These are phyloP conservation scores for Dunaliella sp. DNA, from an alignment of 139 green algal species.

Conservation along the genomic window DNA sequence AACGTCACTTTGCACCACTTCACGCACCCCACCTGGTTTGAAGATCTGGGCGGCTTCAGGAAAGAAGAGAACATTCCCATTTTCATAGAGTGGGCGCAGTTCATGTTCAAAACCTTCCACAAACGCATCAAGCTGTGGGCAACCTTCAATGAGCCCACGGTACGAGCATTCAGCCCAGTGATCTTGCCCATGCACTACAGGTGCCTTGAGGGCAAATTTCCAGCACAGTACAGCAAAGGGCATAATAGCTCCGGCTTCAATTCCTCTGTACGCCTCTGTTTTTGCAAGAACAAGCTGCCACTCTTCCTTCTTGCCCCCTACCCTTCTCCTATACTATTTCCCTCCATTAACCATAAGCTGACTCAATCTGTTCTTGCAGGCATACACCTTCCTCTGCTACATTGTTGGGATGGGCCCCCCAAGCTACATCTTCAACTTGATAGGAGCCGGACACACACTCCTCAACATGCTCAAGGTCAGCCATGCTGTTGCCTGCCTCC, in stretches of 20 bases:
- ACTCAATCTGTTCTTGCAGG: too few relatives aligned
- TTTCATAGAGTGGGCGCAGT: constrained; percentile 26
- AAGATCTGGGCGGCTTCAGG: constrained; percentile 32
- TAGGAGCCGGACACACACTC: constrained; percentile 25
- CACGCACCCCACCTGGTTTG: constrained; percentile 50
- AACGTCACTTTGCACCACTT: constrained; percentile 58
- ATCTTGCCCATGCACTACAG: background rate
- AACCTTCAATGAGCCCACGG: constrained; percentile 54
- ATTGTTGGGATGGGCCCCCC: constrained; percentile 73
- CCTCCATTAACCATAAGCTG: too few relatives aligned
- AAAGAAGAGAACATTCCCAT: constrained; percentile 29
- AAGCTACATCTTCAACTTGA: constrained; percentile 46
- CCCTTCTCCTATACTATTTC: too few relatives aligned
- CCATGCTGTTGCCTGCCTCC: background rate
- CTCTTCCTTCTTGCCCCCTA: background rate
- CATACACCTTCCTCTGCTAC: constrained; percentile 59
- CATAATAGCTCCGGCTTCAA: background rate
- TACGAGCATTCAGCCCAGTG: background rate
- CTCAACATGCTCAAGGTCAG: constrained; percentile 39
- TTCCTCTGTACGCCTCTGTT: background rate
- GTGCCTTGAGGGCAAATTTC: background rate
- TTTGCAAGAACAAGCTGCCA: background rate
- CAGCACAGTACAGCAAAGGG: background rate
- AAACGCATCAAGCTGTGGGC: constrained; percentile 30
- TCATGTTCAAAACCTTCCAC: constrained; percentile 21